phyloP scores from a whole-genome alignment of 2,329 filamentous ascomycete species.

The Shiraia sp. region DNA sequence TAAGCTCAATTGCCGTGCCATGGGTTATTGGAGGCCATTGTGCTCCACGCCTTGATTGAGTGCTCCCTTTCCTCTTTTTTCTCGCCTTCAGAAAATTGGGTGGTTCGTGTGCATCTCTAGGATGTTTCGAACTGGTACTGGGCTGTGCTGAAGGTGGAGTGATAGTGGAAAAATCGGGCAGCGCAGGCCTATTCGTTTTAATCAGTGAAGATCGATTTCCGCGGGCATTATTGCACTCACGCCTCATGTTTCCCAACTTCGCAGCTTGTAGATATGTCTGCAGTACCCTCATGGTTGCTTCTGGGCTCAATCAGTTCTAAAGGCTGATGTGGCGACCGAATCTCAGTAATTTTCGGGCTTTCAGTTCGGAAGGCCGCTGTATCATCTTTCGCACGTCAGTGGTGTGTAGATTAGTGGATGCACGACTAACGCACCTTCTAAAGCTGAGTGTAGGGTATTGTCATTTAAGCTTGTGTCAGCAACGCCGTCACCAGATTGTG shows the following conservation, averaged over 20 bases:
- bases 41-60: not conserved
- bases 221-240: not conserved
- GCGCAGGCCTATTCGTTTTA: not conserved
- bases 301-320: too few relatives aligned
- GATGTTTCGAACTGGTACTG: not conserved
- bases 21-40: conserved; percentile 7
- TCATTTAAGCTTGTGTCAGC: too few relatives aligned
- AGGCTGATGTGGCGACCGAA: too few relatives aligned
- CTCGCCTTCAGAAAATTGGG: not conserved
- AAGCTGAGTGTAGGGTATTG: too few relatives aligned
- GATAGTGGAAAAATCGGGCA: not conserved
- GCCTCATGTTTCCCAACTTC: not conserved
- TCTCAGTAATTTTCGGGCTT: too few relatives aligned
- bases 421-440: too few relatives aligned
- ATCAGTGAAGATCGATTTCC: not conserved
- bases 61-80: conserved; percentile 3
- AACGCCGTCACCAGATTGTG: not conserved
- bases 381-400: too few relatives aligned
- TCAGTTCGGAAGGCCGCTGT: too few relatives aligned
- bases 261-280: too few relatives aligned
- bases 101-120: not conserved
- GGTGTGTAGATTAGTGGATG: too few relatives aligned
- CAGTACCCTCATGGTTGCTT: too few relatives aligned
- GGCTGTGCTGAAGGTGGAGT: conserved; percentile 1
- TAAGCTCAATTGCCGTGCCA: not conserved